A percentile compares a stretch with the other conserved stretches of the same genome.
Evolutionary conservation across 2,329 filamentous ascomycete species (phyloP).

Genomic region (Fusarium abutilonis): DNA sequence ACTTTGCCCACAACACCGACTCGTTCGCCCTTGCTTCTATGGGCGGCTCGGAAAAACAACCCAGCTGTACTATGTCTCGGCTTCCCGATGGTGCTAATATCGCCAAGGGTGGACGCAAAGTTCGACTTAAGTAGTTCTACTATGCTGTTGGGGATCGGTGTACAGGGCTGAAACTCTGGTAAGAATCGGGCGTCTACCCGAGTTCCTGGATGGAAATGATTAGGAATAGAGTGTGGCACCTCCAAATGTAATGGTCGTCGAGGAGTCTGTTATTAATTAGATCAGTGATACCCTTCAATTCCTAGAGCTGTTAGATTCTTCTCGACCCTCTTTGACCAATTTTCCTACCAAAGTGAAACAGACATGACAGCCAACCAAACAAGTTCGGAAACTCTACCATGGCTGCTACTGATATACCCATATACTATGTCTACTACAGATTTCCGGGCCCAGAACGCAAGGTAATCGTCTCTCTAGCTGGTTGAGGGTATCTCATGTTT

Average conservation of each 20-base stretch:
- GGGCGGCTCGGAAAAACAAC: conserved; percentile 78
- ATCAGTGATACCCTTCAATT: conserved; percentile 41
- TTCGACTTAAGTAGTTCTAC: conserved; percentile 46
- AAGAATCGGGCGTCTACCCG: neutral
- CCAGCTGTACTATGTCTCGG: conserved; percentile 89
- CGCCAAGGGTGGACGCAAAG: conserved; percentile 64
- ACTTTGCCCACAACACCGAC: conserved; percentile 97
- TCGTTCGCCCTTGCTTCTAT: conserved; percentile 88
- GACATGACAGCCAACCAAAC: too few relatives aligned
- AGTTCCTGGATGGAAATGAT: neutral
- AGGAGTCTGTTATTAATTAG: conserved; percentile 23
- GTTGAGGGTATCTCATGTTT: conserved; percentile 40
- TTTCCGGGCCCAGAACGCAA: too few relatives aligned
- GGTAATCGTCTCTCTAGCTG: neutral
- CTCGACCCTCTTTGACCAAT: neutral
- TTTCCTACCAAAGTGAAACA: too few relatives aligned
- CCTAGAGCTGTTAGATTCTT: conserved; percentile 32
- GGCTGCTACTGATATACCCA: too few relatives aligned
- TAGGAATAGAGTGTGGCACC: neutral
- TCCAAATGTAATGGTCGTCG: neutral
- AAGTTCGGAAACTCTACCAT: too few relatives aligned
- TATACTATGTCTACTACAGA: too few relatives aligned
- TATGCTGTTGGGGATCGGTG: neutral
- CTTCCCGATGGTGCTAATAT: conserved; percentile 64
- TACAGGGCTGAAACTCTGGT: neutral